Base-by-base conservation (phyloP, 169 alveolate species). In the Plasmodium knowlesi region DNA sequence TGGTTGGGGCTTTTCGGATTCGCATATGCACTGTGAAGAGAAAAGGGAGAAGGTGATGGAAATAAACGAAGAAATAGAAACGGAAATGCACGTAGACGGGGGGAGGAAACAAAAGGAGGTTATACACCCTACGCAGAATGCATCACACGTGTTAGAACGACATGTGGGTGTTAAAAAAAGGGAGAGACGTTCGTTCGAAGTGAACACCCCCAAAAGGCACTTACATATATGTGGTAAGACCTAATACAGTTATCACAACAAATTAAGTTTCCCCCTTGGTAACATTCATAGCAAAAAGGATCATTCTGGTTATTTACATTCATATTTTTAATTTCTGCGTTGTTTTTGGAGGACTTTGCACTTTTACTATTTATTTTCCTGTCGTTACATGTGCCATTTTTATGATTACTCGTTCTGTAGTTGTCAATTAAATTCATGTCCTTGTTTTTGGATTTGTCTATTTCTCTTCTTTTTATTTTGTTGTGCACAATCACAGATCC, bases 231-330 rank as follows among this genome's bases (percentile, higher is more conserved):
- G 71, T 95, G 97, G 90, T 92, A 95, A 43, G 97, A 86, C 84
- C 95, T 90, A 32, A 92, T 57, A 71, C 97, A 95, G 12, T 96
- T 95, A 30, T 95, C 97, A 82, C 97, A 95, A 70, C 97, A 95
- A 54, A 95, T 85, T 73, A 95, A 88, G 71, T 95, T 96, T 5
- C 97, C 97, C 39, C 97, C 97, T 16, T 95, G 96, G n/a, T 94
- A 90, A 22, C 97, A 95, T 41, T 89, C 92, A 84, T 84, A 84
- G 46, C 92, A 84, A 30, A 84, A 84, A 71, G 81, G 61, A 43
- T 84, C 92, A 37, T 84, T 84, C 57, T 57, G 83, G 37, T 71
- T 37, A 71, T 34, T 82, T n/a, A 32, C 83, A 57, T 41, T 43
- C 16, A 12, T 43, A 41, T 84, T 84, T 37, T 25, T 84, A 43